A percentile compares a stretch with the other conserved stretches of the same genome.
Conservation (phyloP, 108 stramenopile species). For the Discostella stelligeroides region DNA sequence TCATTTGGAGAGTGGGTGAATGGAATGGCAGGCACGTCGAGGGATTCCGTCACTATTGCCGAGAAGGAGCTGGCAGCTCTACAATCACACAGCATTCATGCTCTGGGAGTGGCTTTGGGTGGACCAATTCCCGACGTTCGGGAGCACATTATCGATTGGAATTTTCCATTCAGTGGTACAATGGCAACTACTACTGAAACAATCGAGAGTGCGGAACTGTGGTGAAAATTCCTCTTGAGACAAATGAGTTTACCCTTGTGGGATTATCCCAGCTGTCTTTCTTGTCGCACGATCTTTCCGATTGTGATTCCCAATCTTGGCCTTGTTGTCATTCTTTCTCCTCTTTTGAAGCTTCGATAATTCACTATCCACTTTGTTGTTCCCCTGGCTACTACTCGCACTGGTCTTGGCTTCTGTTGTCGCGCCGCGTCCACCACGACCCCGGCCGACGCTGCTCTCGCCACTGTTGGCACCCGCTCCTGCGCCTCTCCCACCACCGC, state of each 20-base stretch:
- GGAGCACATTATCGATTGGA: slow-evolving; percentile 55
- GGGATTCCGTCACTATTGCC: neutral
- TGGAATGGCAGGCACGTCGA: neutral
- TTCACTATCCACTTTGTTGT: slow-evolving; percentile 30
- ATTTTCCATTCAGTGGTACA: slow-evolving; percentile 35
- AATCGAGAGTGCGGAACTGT: neutral
- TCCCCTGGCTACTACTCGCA: slow-evolving; percentile 9
- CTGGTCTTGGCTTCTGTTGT: slow-evolving; percentile 1
- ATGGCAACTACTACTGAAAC: neutral
- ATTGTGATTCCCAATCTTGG: slow-evolving; percentile 68
- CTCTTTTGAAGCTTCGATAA: slow-evolving; percentile 67
- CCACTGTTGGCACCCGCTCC: slow-evolving; percentile 14
- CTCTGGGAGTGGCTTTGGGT: slow-evolving; percentile 48
- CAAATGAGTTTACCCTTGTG: neutral
- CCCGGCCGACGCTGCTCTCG: slow-evolving; percentile 21
- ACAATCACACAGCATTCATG: slow-evolving; percentile 11
- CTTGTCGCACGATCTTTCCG: slow-evolving; percentile 61
- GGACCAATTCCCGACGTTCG: slow-evolving; percentile 49
- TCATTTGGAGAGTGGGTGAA: slow-evolving; percentile 28
- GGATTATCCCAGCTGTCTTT: slow-evolving; percentile 50
- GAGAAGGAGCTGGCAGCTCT: neutral
- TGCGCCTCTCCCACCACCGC: slow-evolving; percentile 12
- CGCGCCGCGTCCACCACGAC: slow-evolving; percentile 12
- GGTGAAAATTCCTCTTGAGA: neutral
- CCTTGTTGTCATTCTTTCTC: slow-evolving; percentile 68